A percentile compares a stretch with the other conserved stretches of the same genome.
Evolutionary conservation across 2,329 filamentous ascomycete genomes (phyloP).

Genomic region (Neophaeococcomyces aloes): DNA sequence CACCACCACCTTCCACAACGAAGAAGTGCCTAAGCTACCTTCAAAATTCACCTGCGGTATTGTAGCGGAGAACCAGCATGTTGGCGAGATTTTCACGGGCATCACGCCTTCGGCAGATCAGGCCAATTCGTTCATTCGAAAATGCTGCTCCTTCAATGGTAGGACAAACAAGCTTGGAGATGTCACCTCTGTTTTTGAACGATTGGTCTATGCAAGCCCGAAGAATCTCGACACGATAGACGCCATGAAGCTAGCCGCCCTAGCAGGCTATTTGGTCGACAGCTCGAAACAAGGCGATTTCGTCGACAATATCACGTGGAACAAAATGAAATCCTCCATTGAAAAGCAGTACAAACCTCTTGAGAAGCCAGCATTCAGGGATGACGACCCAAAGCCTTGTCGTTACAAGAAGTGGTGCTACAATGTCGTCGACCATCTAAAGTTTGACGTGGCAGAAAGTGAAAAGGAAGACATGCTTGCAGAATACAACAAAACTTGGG

Average conservation of each 20-base stretch:
- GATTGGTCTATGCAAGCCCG: constrained; percentile 44
- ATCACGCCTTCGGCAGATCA: constrained; percentile 7
- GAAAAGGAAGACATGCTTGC: constrained; percentile 25
- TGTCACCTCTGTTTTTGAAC: constrained; percentile 43
- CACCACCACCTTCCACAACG: constrained; percentile 43
- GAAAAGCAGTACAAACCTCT: neutral
- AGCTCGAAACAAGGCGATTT: constrained; percentile 35
- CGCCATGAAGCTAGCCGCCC: constrained; percentile 30
- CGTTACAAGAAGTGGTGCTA: constrained; percentile 17
- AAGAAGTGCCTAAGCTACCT: constrained; percentile 30
- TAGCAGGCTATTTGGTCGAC: constrained; percentile 39
- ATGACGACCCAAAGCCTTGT: constrained; percentile 9
- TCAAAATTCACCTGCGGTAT: constrained; percentile 38
- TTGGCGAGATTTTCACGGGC: constrained; percentile 12
- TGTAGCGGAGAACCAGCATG: constrained; percentile 28
- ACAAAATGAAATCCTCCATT: neutral
- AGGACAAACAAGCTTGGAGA: constrained; percentile 40
- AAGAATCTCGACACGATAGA: constrained; percentile 29
- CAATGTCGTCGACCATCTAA: constrained; percentile 37
- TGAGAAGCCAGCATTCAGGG: constrained; percentile 31
- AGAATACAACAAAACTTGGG: constrained; percentile 25
- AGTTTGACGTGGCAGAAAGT: constrained; percentile 30
- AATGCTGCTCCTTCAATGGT: constrained; percentile 39
- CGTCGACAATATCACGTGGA: constrained; percentile 32
- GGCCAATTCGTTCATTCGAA: constrained; percentile 32